A percentile compares a stretch with the other conserved stretches of the same genome.
These are phyloP conservation scores for Helichrysum umbraculigerum DNA, from an alignment of 129 eudicot genomes.

Conservation along the genomic window DNA sequence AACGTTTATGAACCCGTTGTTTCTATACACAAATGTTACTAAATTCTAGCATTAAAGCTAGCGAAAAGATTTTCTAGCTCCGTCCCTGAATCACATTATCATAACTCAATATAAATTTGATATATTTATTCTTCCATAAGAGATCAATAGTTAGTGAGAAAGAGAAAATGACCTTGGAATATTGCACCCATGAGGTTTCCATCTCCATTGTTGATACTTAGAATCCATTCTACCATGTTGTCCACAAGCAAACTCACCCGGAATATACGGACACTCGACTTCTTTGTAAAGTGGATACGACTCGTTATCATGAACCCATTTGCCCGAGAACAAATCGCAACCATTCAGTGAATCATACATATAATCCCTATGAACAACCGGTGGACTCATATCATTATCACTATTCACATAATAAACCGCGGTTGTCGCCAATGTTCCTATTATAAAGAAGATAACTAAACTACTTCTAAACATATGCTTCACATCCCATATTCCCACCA, in stretches of 20 bases:
- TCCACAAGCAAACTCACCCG: slow-evolving; percentile 58
- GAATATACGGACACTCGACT: slow-evolving; percentile 47
- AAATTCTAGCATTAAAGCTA: too few relatives aligned
- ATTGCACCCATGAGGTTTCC: slow-evolving; percentile 65
- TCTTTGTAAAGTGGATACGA: slow-evolving; percentile 61
- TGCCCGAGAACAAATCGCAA: slow-evolving; percentile 64
- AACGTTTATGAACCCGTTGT: too few relatives aligned
- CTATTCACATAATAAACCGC: slow-evolving; percentile 25
- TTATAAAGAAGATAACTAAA: slow-evolving; percentile 28
- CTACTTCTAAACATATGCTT: slow-evolving; percentile 34
- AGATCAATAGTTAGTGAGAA: slow-evolving; percentile 2
- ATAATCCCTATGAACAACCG: background rate
- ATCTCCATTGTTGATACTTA: slow-evolving; percentile 62
- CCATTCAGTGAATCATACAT: slow-evolving; percentile 21
- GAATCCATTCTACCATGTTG: slow-evolving; percentile 51
- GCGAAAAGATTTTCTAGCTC: too few relatives aligned
- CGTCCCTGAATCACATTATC: too few relatives aligned
- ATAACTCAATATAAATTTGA: too few relatives aligned
- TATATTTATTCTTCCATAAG: too few relatives aligned
- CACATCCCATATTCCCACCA: slow-evolving; percentile 30
- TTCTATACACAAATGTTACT: too few relatives aligned
- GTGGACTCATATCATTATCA: slow-evolving; percentile 9
- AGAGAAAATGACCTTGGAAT: slow-evolving; percentile 51
- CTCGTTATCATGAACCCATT: slow-evolving; percentile 58
- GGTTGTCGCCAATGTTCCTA: slow-evolving; percentile 28